Conservation (phyloP, 202 grass and related monocot genomes). For the Carex arenaria region DNA sequence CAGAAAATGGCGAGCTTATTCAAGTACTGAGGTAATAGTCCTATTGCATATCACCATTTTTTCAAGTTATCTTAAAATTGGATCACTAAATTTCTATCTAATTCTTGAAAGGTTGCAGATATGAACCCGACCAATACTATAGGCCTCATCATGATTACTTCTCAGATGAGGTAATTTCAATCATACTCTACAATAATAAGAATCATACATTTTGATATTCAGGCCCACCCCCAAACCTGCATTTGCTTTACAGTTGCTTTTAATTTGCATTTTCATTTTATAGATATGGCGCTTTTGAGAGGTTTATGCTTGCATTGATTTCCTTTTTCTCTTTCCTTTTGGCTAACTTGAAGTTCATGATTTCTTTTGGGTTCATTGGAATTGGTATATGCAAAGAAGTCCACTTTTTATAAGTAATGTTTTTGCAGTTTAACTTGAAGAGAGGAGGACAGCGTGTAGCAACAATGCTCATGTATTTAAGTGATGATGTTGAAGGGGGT, state of each 20-base stretch:
- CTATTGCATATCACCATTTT: constrained; percentile 8
- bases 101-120: constrained; percentile 49
- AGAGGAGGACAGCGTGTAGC: constrained; percentile 83
- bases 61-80: constrained; percentile 18
- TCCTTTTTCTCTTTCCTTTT: background rate
- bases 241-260: background rate
- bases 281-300: background rate
- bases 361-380: background rate
- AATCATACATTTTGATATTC: background rate
- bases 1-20: constrained; percentile 90
- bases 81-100: constrained; percentile 22
- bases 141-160: constrained; percentile 91
- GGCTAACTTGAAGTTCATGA: constrained; percentile 3
- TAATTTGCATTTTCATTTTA: constrained; percentile 5
- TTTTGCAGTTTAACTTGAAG: constrained; percentile 72
- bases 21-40: constrained; percentile 62
- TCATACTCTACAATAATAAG: background rate
- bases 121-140: constrained; percentile 76
- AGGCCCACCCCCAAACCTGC: background rate
- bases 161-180: constrained; percentile 70
- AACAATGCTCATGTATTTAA: constrained; percentile 99
- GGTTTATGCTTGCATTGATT: background rate
- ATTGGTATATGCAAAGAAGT: background rate
- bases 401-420: background rate
- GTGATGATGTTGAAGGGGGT: constrained; percentile 89